A percentile compares a stretch with the other conserved stretches of the same genome.
These are phyloP conservation scores for Ambrosia hybrid DNA, from an alignment of 140 eudicot species.

Conservation along the genomic window DNA sequence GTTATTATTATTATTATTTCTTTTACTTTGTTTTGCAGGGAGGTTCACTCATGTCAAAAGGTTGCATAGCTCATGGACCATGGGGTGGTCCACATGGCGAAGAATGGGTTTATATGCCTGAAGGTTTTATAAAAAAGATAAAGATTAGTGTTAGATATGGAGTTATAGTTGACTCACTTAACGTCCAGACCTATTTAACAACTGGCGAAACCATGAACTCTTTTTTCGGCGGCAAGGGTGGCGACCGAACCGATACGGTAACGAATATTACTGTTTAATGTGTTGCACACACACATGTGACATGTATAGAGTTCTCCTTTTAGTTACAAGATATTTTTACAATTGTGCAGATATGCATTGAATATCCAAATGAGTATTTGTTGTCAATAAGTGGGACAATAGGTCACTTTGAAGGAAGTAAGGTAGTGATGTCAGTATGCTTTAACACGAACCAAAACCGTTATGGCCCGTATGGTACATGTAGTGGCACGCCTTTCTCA, in stretches of 20 bases:
- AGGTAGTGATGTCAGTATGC: conserved; percentile 18
- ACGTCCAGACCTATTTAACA: neutral
- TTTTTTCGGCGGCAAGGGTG: neutral
- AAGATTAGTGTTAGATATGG: conserved; percentile 4
- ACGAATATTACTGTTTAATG: neutral
- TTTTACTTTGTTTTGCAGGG: conserved; percentile 8
- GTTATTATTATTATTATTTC: too few relatives aligned
- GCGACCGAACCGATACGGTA: conserved; percentile 9
- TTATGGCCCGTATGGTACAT: conserved; percentile 36
- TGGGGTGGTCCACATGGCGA: conserved; percentile 21
- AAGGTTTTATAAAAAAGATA: neutral
- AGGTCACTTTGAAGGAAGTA: neutral
- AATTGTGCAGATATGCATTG: conserved; percentile 15
- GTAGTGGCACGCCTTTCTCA: conserved; percentile 2
- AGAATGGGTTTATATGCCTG: conserved; percentile 9
- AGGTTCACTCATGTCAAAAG: neutral
- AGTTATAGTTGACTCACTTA: neutral
- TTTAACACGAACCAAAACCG: conserved; percentile 24
- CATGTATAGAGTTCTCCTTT: neutral
- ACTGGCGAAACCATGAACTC: neutral
- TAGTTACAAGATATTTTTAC: neutral
- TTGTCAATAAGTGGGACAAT: neutral
- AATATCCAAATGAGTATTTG: conserved; percentile 25
- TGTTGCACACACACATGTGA: too few relatives aligned
- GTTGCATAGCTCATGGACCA: conserved; percentile 14